Evolutionary conservation across 257 asterid species (phyloP).

Genomic region (Salvia miltiorrhiza): DNA sequence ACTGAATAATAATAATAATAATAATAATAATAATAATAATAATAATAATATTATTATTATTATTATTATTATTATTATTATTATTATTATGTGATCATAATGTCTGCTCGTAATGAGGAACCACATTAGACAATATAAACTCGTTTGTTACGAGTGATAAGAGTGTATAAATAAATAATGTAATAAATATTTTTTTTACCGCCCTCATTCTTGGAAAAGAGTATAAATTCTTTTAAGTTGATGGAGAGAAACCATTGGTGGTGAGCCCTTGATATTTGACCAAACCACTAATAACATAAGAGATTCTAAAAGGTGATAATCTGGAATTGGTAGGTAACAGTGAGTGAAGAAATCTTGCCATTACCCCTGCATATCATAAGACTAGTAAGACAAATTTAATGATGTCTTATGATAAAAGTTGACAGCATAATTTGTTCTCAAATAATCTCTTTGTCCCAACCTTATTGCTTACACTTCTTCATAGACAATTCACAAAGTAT

Average conservation of each 20-base stretch:
- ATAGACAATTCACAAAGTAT: no score
- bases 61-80: no score
- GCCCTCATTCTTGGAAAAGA: slow-evolving; percentile 10
- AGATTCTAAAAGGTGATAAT: slow-evolving; percentile 23
- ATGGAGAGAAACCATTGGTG: not conserved
- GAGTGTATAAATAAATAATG: not conserved
- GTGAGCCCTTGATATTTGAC: slow-evolving; percentile 18
- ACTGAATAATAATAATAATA: no score
- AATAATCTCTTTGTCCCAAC: not conserved
- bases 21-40: no score
- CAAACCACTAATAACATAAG: slow-evolving; percentile 20
- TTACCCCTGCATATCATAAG: not conserved
- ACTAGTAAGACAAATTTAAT: slow-evolving; percentile 4
- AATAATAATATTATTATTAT: no score
- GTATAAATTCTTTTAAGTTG: no score
- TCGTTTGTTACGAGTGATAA: not conserved
- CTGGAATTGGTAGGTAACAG: slow-evolving; percentile 5
- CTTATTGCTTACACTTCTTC: not conserved
- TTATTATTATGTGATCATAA: no score
- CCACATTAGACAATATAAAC: no score
- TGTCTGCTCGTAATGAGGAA: no score
- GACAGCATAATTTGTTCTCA: not conserved
- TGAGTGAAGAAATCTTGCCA: slow-evolving; percentile 2
- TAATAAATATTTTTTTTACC: not conserved
- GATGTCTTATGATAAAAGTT: not conserved